Percentiles rank a stretch among this genome's conserved stretches.
phyloP scores from a whole-genome alignment of 2,329 filamentous ascomycete genomes.

The Curvularia spicifera region DNA sequence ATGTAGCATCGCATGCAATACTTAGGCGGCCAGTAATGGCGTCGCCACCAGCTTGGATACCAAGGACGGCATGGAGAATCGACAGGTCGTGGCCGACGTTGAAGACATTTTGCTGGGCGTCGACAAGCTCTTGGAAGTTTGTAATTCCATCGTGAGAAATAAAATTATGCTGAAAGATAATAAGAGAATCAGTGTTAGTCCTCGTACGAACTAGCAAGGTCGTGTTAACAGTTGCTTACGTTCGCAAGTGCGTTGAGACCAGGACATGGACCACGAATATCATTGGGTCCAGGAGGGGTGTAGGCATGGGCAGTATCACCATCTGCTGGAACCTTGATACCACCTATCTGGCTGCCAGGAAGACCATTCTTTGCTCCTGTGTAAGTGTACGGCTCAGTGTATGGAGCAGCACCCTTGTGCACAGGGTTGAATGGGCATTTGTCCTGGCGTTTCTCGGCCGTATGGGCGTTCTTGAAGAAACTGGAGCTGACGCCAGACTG shows the following conservation, averaged over 20 bases:
- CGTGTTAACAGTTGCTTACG: constrained; percentile 7
- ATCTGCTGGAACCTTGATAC: constrained; percentile 53
- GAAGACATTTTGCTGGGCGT: constrained; percentile 56
- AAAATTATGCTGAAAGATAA: constrained; percentile 38
- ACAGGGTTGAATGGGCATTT: constrained; percentile 33
- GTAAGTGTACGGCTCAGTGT: constrained; percentile 45
- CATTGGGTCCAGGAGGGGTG: constrained; percentile 27
- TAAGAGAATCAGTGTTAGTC: not conserved
- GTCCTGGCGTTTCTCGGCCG: constrained; percentile 22
- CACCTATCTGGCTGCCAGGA: constrained; percentile 52
- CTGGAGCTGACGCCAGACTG: constrained; percentile 29
- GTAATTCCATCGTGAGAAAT: constrained; percentile 53
- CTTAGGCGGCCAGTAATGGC: constrained; percentile 52
- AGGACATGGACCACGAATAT: constrained; percentile 48
- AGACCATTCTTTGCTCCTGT: constrained; percentile 52
- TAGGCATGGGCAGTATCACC: constrained; percentile 47
- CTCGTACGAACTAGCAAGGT: not conserved
- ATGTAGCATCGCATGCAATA: constrained; percentile 56
- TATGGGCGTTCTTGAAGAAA: constrained; percentile 17
- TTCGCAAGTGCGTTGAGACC: constrained; percentile 54
- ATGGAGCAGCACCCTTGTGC: constrained; percentile 32
- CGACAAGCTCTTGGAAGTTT: constrained; percentile 54
- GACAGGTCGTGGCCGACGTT: constrained; percentile 55
- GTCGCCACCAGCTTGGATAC: constrained; percentile 52
- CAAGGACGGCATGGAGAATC: constrained; percentile 49